Conservation (phyloP, 176 grass and related monocot genomes). For the Rhynchospora tenuis region DNA sequence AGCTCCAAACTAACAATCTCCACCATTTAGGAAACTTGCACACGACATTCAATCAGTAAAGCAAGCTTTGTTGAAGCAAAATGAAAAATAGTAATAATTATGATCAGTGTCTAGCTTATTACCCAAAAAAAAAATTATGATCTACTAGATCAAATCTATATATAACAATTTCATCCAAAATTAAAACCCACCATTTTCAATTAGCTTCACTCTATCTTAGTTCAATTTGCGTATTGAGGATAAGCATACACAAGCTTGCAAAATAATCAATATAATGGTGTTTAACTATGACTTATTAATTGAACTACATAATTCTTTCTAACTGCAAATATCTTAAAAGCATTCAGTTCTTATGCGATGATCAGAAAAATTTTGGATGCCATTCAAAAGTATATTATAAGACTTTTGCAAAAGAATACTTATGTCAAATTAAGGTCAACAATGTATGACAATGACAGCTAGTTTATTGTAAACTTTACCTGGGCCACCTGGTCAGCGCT, state of each 20-base stretch:
- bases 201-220: neutral
- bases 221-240: neutral
- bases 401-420: neutral
- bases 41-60: neutral
- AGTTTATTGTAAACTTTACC: neutral
- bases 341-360: neutral
- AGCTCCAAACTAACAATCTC: slow-evolving; percentile 11
- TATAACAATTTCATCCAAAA: neutral
- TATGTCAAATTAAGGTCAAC: neutral
- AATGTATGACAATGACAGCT: neutral
- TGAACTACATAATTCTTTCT: neutral
- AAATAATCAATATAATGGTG: neutral
- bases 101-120: too few species aligned
- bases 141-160: neutral
- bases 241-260: neutral
- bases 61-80: neutral
- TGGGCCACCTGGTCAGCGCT: neutral
- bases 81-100: neutral
- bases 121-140: too few species aligned
- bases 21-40: neutral
- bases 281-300: neutral
- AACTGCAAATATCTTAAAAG: neutral
- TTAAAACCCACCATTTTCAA: neutral
- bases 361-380: neutral
- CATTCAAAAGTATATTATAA: neutral